Evolutionary conservation across 805 yeast genomes (phyloP).

Genomic region (Spathaspora sp.): DNA sequence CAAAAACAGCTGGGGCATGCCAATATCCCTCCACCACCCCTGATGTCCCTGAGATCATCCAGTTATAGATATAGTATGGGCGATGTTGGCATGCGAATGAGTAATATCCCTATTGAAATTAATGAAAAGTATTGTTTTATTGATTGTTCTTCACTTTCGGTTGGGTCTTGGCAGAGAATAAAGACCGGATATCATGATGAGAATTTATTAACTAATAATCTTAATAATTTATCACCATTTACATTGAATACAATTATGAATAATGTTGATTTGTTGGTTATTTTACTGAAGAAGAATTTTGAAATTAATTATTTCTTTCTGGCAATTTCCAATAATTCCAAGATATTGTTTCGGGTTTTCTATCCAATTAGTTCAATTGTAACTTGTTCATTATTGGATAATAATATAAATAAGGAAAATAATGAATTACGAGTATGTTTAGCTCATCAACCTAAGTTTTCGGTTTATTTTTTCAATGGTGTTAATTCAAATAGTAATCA

Average conservation of each 20-base stretch:
- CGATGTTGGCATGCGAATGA: background rate
- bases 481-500: constrained; percentile 53
- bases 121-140: constrained; percentile 68
- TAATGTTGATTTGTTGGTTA: constrained; percentile 66
- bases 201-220: constrained; percentile 40
- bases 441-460: constrained; percentile 68
- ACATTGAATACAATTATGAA: constrained; percentile 61
- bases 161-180: constrained; percentile 79
- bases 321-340: constrained; percentile 64
- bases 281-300: constrained; percentile 63
- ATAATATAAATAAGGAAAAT: constrained; percentile 35
- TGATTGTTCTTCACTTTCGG: constrained; percentile 65
- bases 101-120: constrained; percentile 42
- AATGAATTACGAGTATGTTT: constrained; percentile 49
- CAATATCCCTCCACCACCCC: background rate
- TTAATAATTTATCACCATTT: constrained; percentile 63
- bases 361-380: constrained; percentile 61
- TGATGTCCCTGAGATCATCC: constrained; percentile 1
- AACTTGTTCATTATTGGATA: constrained; percentile 54
- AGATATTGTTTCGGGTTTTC: constrained; percentile 68
- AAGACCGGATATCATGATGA: constrained; percentile 55
- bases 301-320: constrained; percentile 78
- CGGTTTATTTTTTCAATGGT: constrained; percentile 66
- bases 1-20: constrained; percentile 12
- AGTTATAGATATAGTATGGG: constrained; percentile 2